Evolutionary conservation across 2,329 filamentous ascomycete species (phyloP), one percentile per base, ranked within the genome.

Genomic region (Aspergillus pseudotamarii): DNA sequence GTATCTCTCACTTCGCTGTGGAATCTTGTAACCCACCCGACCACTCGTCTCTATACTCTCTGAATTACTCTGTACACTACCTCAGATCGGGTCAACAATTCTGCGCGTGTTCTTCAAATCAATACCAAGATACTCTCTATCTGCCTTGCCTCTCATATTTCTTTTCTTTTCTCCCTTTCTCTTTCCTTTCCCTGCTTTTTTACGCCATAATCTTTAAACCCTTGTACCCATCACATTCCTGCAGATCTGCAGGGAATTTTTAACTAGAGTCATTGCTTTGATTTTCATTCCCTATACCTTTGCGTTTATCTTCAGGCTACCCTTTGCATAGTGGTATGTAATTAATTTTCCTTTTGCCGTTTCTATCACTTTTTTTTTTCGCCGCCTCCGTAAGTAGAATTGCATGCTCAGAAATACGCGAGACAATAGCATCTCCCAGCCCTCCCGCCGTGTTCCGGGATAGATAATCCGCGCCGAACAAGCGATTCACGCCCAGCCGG

Each of bases 391-490:
- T 30, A 45, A 45, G 46, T 62, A 64, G 59, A 62, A 61, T 61
- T 70, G 68, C 72, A 75, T 76, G 70, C 75, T 75, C 70, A 75
- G 70, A 75, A 72, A 69, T 77, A 77, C 75, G 73, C 74, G 57
- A 66, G 64, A 62, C 70, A 62, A 67, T 68, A 64, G 73, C 71
- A 74, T 71, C 73, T 69, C 66, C 71, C 74, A 75, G 74, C 73
- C 74, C 71, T 69, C 60, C 63, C 63, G 65, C 65, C 68, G 65
- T 58, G 61, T 64, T 73, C 71, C 68, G 71, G 58, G 3, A 59
- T 65, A 59, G 71, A 72, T 77, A 67, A 73, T 77, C 75, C 74
- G 74, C 34, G 71, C 74, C 75, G 75, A 75, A 72, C 75, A 76
- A 77, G 75, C 74, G 74, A 77, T 71, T 72, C 70, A 71, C 72